Evolutionary conservation across 345 rosid species (phyloP), one percentile per base, ranked within the genome.

Genomic region (Barbarea vulgaris): DNA sequence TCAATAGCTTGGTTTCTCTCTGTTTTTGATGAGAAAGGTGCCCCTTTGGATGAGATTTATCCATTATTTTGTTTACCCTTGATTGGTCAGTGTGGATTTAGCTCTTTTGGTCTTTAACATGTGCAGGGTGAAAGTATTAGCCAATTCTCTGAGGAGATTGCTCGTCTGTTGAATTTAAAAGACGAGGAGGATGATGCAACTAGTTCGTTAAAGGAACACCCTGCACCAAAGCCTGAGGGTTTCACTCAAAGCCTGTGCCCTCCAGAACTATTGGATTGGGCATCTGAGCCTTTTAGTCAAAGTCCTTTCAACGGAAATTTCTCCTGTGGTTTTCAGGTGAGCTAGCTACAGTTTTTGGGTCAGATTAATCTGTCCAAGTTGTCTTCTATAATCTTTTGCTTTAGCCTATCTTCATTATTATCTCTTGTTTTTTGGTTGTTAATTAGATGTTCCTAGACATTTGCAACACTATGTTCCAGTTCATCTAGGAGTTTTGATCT

Each of bases 181-280:
- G 86, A 88, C 7, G 95, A 86, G 75, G 85, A 90, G 79, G 98
- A 90, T 75, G 98, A 93, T 84, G 97, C 97, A 7, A 85, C 82
- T 37, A 93, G 98, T 79, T 42, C 82, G 55, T 79, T 90, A 33
- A 79, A 83, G 58, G 87, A 77, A 64, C 74, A 76, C 7, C 36
- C 83, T 31, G 72, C 58, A 54, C 56, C 82, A 63, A 84, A 87
- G 77, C 82, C 88, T 1, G 88, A 72, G 18, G 77, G 58, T 59
- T 81, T 80, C 53, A 39, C 67, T 61, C 83, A 84, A 77, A 70
- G 44, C 82, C 60, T 77, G 57, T 72, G 50, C 47, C 28, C 67
- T 71, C 75, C 83, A 17, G 85, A 73, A 48, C 71, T 67, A n/a
- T 65, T 83, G 33, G 77, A 73, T 52, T 67, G 79, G 80, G 79